Evolutionary conservation across 495 filamentous ascomycete species (phyloP).

Genomic region (Astrocystis sublimbata): DNA sequence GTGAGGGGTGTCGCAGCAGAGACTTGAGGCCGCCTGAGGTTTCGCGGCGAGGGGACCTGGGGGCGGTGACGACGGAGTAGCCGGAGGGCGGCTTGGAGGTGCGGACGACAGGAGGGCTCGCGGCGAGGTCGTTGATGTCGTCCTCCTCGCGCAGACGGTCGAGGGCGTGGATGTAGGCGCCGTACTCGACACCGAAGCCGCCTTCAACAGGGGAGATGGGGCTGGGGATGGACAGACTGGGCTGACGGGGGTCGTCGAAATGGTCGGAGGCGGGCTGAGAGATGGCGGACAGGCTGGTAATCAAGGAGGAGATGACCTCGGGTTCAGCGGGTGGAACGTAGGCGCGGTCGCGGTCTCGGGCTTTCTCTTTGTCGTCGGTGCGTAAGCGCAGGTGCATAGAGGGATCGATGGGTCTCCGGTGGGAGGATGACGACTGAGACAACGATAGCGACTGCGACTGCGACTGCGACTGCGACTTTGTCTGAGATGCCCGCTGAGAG

Average conservation of each 20-base stretch:
- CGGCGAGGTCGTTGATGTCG: slow-evolving; percentile 60
- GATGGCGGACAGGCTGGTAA: slow-evolving; percentile 87
- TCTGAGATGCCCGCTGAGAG: too few relatives aligned
- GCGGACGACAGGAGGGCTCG: slow-evolving; percentile 77
- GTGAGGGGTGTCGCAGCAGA: slow-evolving; percentile 43
- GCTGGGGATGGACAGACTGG: slow-evolving; percentile 50
- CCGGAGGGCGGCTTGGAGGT: slow-evolving; percentile 82
- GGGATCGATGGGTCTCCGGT: slow-evolving; percentile 40
- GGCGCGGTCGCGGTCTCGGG: slow-evolving; percentile 30
- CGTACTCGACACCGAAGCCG: slow-evolving; percentile 73
- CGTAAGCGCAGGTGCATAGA: slow-evolving; percentile 32
- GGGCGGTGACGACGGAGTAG: slow-evolving; percentile 65
- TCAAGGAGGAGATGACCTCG: slow-evolving; percentile 90
- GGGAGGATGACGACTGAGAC: too few relatives aligned
- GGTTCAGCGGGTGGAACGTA: slow-evolving; percentile 72
- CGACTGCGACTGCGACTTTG: too few relatives aligned
- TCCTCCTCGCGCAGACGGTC: slow-evolving; percentile 58
- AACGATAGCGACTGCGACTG: too few relatives aligned
- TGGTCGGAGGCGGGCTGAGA: slow-evolving; percentile 71
- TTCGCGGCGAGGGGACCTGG: slow-evolving; percentile 53
- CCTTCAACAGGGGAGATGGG: slow-evolving; percentile 47
- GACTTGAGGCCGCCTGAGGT: slow-evolving; percentile 29
- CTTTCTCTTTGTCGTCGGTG: not conserved
- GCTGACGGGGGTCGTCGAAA: slow-evolving; percentile 63
- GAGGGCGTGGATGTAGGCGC: slow-evolving; percentile 50